Evolutionary conservation across 169 alveolate genomes (phyloP), one percentile per base, ranked within the genome.

Genomic region (Amoebophrya sp.): DNA sequence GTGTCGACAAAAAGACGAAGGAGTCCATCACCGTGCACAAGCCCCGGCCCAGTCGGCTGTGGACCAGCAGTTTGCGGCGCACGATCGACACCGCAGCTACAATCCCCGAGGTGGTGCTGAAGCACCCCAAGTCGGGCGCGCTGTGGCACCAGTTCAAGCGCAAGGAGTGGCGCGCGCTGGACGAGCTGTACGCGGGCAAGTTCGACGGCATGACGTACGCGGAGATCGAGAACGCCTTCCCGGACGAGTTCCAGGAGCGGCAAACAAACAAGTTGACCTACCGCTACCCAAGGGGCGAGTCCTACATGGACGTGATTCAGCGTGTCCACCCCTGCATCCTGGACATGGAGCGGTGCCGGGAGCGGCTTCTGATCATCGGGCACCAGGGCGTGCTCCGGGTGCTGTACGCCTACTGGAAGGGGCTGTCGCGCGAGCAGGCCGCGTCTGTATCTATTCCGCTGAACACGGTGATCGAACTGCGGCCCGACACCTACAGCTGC

Each of bases 351-450:
- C 29, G 83, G 35, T 66, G 83, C 35, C 83, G 83, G 35, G 83
- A 66, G 35, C 29, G 83, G 83, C 83, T 66, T 0, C 83, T 66
- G 83, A n/a, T 66, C 39, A 66, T 66, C 83, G 83, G 83, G 38
- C 83, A 66, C 35, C 83, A 66, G 83, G 83, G 83, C 32, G 83
- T 66, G 38, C 35, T 66, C 32, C 83, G 83, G 35, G 18, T 66
- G 7, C 83, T 66, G 38, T 66, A 66, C 35, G 83, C 83, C 35
- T 66, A 66, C 83, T 66, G 83, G 83, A 66, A 66, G 83, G 83
- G 83, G 18, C 83, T 66, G 38, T 12, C 83, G 29, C 83, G 83
- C 39, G 83, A 66, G 35, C 32, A 66, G 35, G 83, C 83, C 32
- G 32, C 83, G 35, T 0, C 39, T 25, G 83, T 66, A 1, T 25